These are phyloP conservation scores for Crithidia acanthocephali DNA, from an alignment of 208 protist species.

Conservation along the genomic window DNA sequence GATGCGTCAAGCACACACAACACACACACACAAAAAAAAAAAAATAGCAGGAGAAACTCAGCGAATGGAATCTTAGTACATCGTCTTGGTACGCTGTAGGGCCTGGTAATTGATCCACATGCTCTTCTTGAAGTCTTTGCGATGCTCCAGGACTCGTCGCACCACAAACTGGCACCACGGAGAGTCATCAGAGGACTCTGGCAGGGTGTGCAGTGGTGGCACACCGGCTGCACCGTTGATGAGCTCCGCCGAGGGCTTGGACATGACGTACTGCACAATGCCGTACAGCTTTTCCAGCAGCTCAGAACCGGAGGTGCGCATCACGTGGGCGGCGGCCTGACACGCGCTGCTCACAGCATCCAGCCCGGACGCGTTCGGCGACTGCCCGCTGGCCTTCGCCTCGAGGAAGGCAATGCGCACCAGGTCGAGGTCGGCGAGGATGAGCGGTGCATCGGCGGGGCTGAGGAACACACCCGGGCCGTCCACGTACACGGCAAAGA, in stretches of 20 bases:
- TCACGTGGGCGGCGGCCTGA: neutral
- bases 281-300: constrained; percentile 49
- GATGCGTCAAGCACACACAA: neutral
- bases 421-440: constrained; percentile 45
- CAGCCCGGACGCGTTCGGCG: neutral
- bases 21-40: neutral
- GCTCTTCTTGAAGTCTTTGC: constrained; percentile 42
- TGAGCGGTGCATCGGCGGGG: constrained; percentile 38
- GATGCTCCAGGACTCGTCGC: constrained; percentile 53
- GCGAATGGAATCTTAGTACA: no score
- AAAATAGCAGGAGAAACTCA: no score
- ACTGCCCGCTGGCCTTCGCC: neutral
- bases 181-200: constrained; percentile 46
- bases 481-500: constrained; percentile 54
- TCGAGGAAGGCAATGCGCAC: constrained; percentile 41
- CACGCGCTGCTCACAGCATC: constrained; percentile 3
- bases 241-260: constrained; percentile 48
- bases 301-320: constrained; percentile 17
- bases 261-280: constrained; percentile 65
- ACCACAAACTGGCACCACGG: constrained; percentile 77
- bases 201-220: constrained; percentile 53
- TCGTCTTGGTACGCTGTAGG: constrained; percentile 1
- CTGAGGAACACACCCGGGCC: constrained; percentile 44
- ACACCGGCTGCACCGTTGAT: constrained; percentile 53
- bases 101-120: constrained; percentile 29